Evolutionary conservation across 345 rosid genomes (phyloP).

Genomic region (Salix dunnii): DNA sequence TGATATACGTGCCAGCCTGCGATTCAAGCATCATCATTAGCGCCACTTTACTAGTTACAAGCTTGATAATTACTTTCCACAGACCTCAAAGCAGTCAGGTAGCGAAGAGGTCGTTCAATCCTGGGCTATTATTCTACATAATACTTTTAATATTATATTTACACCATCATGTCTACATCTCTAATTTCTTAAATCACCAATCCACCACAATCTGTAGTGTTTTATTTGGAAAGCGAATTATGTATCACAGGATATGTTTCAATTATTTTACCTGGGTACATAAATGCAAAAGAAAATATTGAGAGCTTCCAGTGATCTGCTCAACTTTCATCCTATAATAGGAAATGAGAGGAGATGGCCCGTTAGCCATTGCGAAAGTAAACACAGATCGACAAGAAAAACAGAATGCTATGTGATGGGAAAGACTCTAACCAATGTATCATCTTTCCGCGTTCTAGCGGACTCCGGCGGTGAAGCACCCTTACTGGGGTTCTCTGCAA

Average conservation of each 20-base stretch:
- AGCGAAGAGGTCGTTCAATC: too few species aligned
- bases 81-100: not conserved
- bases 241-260: not conserved
- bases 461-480: slow-evolving; percentile 97
- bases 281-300: slow-evolving; percentile 82
- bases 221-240: not conserved
- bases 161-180: too few species aligned
- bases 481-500: slow-evolving; percentile 85
- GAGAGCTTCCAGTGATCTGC: slow-evolving; percentile 59
- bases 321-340: slow-evolving; percentile 81
- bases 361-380: slow-evolving; percentile 5
- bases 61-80: not conserved
- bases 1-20: slow-evolving; percentile 96
- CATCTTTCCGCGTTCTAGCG: slow-evolving; percentile 71
- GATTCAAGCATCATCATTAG: slow-evolving; percentile 11
- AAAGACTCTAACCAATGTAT: slow-evolving; percentile 66
- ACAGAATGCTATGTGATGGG: not conserved
- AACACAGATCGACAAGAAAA: not conserved
- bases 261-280: slow-evolving; percentile 71
- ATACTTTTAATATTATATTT: too few species aligned
- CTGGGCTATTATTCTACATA: not conserved
- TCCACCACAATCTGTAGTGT: not conserved
- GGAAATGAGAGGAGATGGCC: not conserved
- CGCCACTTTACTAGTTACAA: not conserved
- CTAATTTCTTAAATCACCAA: not conserved